phyloP scores from a whole-genome alignment of 768 basidiomycete genomes.

The Psilocybe subaeruginosa region DNA sequence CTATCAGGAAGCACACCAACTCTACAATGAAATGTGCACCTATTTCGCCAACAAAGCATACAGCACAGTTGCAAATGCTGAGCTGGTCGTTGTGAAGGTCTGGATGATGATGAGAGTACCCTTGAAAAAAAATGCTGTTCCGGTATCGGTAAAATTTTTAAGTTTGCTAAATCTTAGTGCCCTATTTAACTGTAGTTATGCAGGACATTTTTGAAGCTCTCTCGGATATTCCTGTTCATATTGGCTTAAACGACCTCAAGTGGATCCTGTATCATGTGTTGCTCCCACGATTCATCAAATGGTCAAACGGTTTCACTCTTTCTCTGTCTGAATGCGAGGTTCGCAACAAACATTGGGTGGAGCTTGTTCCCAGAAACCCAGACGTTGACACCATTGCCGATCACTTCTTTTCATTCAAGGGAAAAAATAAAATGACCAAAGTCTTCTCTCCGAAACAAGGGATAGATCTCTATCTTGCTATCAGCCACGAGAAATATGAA shows the following conservation, averaged over 20 bases:
- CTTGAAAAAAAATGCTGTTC: too few relatives aligned
- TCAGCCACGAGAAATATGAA: too few relatives aligned
- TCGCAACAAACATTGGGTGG: conserved; percentile 12
- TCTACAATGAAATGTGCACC: conserved; percentile 7
- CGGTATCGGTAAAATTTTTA: too few relatives aligned
- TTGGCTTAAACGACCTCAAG: conserved; percentile 23
- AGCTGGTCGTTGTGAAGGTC: too few relatives aligned
- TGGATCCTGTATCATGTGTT: conserved; percentile 15
- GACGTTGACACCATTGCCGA: conserved; percentile 19
- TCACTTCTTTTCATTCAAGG: conserved; percentile 6
- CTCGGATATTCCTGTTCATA: conserved; percentile 25
- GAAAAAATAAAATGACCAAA: neutral
- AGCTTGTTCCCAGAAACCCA: neutral
- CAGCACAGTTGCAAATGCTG: too few relatives aligned
- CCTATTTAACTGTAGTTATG: too few relatives aligned
- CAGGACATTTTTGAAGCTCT: conserved; percentile 19
- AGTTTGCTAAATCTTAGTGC: conserved; percentile 13
- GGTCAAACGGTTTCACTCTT: conserved; percentile 13
- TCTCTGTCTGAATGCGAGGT: neutral
- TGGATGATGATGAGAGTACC: too few relatives aligned
- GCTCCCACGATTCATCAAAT: conserved; percentile 16
- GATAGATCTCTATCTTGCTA: too few relatives aligned
- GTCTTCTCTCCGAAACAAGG: too few relatives aligned
- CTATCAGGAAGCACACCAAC: conserved; percentile 16
- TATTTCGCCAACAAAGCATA: neutral